Evolutionary conservation across 2,329 filamentous ascomycete genomes (phyloP).

Genomic region (Macrophomina phaseolina): DNA sequence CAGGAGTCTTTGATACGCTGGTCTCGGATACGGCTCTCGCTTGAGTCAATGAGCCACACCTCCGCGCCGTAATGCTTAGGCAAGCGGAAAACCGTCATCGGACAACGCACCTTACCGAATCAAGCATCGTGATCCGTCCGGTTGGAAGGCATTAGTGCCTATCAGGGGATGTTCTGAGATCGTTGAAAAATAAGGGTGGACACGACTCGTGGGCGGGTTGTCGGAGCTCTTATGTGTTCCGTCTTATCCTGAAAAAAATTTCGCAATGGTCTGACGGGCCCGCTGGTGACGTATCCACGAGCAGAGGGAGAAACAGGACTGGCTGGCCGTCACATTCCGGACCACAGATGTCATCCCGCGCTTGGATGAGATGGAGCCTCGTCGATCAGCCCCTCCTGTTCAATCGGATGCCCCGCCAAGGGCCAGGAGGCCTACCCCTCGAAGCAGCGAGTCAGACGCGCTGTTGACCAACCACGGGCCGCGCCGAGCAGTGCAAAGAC

Average conservation of each 20-base stretch:
- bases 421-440: background rate
- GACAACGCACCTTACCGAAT: constrained; percentile 11
- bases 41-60: constrained; percentile 12
- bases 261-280: background rate
- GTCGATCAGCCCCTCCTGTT: constrained; percentile 5
- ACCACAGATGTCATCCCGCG: constrained; percentile 20
- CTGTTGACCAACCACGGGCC: constrained; percentile 14
- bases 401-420: background rate
- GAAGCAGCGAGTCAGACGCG: background rate
- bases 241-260: background rate
- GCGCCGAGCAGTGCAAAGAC: constrained; percentile 7
- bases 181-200: background rate
- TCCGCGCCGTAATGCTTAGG: constrained; percentile 10
- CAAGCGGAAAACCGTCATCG: constrained; percentile 10
- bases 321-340: background rate
- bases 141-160: constrained; percentile 10
- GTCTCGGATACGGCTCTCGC: constrained; percentile 11
- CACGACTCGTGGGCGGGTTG: constrained; percentile 13
- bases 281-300: constrained; percentile 5
- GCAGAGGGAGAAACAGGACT: background rate
- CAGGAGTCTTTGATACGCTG: constrained; percentile 5
- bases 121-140: constrained; percentile 1
- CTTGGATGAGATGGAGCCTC: background rate
- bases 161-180: constrained; percentile 10
- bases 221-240: constrained; percentile 2